These are phyloP conservation scores for Leersia perrieri DNA, from an alignment of 176 grass and related monocot species.

Conservation along the genomic window DNA sequence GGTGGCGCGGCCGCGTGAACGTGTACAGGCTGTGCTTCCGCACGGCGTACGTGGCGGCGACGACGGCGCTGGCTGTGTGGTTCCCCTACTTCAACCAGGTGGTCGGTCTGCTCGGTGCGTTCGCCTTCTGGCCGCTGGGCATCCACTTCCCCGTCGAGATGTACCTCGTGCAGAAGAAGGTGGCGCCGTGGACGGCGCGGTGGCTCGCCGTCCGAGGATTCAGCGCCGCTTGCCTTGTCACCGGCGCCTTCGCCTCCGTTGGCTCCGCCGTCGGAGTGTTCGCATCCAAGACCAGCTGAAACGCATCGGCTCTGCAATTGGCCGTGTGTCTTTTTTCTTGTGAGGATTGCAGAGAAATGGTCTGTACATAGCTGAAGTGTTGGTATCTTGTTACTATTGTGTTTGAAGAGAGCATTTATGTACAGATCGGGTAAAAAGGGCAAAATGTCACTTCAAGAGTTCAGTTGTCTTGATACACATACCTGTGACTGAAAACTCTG, in stretches of 20 bases:
- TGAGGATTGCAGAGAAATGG: not conserved
- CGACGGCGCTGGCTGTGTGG: constrained; percentile 63
- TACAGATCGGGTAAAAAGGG: not conserved
- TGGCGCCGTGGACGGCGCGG: constrained; percentile 38
- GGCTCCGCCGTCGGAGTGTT: constrained; percentile 68
- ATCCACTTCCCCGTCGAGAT: constrained; percentile 88
- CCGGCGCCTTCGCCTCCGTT: constrained; percentile 52
- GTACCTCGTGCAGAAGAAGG: constrained; percentile 68
- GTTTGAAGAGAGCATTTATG: not conserved
- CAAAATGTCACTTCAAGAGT: not conserved
- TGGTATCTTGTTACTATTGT: not conserved
- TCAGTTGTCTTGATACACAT: not conserved
- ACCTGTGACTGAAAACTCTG: too few species aligned
- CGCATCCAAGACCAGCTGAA: constrained; percentile 29
- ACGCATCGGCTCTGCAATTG: not conserved
- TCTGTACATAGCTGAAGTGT: not conserved
- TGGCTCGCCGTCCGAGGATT: constrained; percentile 58
- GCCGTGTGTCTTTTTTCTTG: not conserved
- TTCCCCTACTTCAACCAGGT: constrained; percentile 88
- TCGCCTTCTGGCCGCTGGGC: constrained; percentile 69
- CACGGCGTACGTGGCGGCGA: constrained; percentile 50
- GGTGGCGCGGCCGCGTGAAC: constrained; percentile 27
- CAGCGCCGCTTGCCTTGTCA: constrained; percentile 44
- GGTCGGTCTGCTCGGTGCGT: constrained; percentile 60
- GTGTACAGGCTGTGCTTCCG: constrained; percentile 60